Percentiles rank a stretch among this genome's conserved stretches.
Conservation (phyloP, 75 land plant species). For the Ceratopteris richardii region DNA sequence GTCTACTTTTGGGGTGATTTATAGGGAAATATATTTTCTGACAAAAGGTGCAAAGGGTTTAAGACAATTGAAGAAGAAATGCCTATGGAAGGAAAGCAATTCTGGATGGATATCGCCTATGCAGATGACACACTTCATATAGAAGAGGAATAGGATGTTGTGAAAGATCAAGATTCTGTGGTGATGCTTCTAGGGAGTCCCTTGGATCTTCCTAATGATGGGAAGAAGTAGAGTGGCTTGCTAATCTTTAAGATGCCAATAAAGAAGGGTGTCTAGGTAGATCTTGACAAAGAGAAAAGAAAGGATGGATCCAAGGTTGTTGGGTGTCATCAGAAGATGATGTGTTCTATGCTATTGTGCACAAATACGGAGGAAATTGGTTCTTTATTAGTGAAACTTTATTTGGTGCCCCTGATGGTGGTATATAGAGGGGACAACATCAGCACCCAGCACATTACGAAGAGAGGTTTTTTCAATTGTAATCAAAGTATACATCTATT, state of each 20-base stretch:
- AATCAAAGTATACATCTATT: slow-evolving; percentile 49
- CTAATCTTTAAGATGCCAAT: slow-evolving; percentile 35
- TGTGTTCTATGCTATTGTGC: slow-evolving; percentile 76
- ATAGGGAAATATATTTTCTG: no score
- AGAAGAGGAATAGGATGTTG: no score
- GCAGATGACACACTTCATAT: background rate
- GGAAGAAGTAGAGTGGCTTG: background rate
- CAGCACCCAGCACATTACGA: slow-evolving; percentile 87
- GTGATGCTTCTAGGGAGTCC: background rate
- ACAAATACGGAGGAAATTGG: slow-evolving; percentile 91
- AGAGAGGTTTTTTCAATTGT: slow-evolving; percentile 85
- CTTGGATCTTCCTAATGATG: background rate
- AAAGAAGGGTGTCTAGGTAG: no score
- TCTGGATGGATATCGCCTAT: slow-evolving; percentile 26
- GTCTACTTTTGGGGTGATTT: no score
- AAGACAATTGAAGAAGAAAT: slow-evolving; percentile 49
- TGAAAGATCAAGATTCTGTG: background rate
- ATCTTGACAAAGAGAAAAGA: no score
- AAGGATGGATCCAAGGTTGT: no score
- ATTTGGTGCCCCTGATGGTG: slow-evolving; percentile 70
- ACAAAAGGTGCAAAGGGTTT: no score
- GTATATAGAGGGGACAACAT: slow-evolving; percentile 69
- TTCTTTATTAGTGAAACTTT: no score
- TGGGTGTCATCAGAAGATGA: slow-evolving; percentile 92
- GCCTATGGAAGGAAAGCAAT: slow-evolving; percentile 42